Base-by-base conservation (phyloP, 345 rosid genomes). In the Aquilaria yunnanensis region DNA sequence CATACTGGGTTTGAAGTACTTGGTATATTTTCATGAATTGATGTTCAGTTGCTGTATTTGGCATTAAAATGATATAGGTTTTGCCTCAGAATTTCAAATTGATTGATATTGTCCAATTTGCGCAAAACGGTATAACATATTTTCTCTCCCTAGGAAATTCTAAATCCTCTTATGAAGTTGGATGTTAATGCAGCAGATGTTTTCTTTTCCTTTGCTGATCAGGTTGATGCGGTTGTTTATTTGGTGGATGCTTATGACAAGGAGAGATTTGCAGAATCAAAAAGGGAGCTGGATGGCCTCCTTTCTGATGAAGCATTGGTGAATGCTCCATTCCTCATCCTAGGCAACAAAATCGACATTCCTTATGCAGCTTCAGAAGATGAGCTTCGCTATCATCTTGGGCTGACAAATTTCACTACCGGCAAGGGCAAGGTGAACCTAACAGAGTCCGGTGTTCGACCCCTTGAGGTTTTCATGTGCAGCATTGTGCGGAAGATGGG, bases 401-500 rank as follows among this genome's bases (percentile, higher is more conserved):
- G 89, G 51, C 79, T 88, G 32, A 78, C 86, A 4, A 85, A 78
- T 71, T 88, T 88, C 81, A 88, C 96, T 9, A 85, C 96, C 0
- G 91, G 95, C 63, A 85, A 88, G 67, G 83, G 77, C 6, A 83
- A 72, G 54, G 87, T 85, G 9, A 77, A 64, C 57, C 73, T 88
- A 2, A 71, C 50, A 41, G 80, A 75, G 33, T 55, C 81, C 10
- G 73, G 61, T 48, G 67, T 88, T 16, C 86, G 96, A 12, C 92
- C 90, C 2, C 75, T 88, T 4, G 90, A 88, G 72, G 89, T 88
- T 58, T 88, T 80, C 54, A 88, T 85, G 96, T 88, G 96, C 76
- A 85, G 89, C 80, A 81, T 88, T 8, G 96, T 88, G 45, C 88
- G 92, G 46, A 85, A 83, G 75, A 85, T 85, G 92, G 96, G 96